These are phyloP conservation scores for Wickerhamia fluorescens DNA, from an alignment of 805 yeast genomes.

Conservation along the genomic window DNA sequence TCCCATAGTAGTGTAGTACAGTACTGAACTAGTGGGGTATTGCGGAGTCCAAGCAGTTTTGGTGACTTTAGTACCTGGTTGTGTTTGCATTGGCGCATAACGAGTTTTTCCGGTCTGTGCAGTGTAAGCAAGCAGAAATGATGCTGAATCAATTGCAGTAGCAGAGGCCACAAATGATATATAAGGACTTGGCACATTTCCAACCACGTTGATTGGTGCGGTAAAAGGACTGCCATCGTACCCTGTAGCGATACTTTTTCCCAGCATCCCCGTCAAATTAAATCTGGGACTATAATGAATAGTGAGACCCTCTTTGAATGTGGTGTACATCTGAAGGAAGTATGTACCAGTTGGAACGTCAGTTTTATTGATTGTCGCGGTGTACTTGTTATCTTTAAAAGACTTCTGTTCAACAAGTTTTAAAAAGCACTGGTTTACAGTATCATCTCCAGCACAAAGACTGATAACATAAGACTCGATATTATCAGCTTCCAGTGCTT, in stretches of 20 bases:
- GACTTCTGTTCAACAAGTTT: slow-evolving; percentile 17
- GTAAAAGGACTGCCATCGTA: slow-evolving; percentile 5
- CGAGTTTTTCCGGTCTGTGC: slow-evolving; percentile 71
- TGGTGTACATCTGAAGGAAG: slow-evolving; percentile 63
- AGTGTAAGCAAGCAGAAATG: slow-evolving; percentile 67
- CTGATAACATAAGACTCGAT: slow-evolving; percentile 42
- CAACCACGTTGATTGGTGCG: slow-evolving; percentile 25
- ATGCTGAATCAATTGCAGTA: slow-evolving; percentile 25
- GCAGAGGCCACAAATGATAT: slow-evolving; percentile 23
- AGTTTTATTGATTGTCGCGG: slow-evolving; percentile 36
- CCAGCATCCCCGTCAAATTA: slow-evolving; percentile 63
- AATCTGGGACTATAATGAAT: slow-evolving; percentile 67
- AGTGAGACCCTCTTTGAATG: slow-evolving; percentile 31
- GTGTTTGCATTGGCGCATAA: slow-evolving; percentile 90
- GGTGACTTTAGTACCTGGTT: slow-evolving; percentile 71
- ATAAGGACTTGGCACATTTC: slow-evolving; percentile 35
- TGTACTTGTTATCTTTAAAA: slow-evolving; percentile 22
- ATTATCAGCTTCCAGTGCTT: slow-evolving; percentile 37
- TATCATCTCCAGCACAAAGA: slow-evolving; percentile 64
- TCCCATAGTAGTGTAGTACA: slow-evolving; percentile 42
- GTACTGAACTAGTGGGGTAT: slow-evolving; percentile 59
- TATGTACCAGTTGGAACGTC: slow-evolving; percentile 59
- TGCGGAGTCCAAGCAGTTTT: slow-evolving; percentile 58
- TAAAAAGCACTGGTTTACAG: slow-evolving; percentile 34
- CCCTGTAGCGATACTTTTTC: slow-evolving; percentile 31